Base-by-base conservation (phyloP, 164 flowering plant species). In the Liriodendron chinense region DNA sequence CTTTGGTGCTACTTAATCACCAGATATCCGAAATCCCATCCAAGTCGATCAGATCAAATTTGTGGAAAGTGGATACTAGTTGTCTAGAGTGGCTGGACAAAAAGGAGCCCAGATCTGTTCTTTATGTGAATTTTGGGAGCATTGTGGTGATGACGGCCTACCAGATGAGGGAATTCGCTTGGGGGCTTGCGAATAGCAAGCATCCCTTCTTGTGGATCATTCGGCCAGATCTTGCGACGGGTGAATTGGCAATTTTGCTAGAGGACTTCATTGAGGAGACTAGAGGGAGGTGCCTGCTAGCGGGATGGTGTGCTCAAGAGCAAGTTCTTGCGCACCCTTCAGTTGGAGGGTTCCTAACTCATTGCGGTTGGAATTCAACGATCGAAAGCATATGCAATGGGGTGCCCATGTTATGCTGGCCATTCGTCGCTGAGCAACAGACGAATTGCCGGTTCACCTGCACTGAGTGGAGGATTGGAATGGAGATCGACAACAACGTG, bases 41-140 rank as follows among this genome's bases (percentile, higher is more conserved):
- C 4, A 49, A 65, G 2, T 48, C 69, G 25, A 71, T 71, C 14
- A 62, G 24, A 1, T 70, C 78, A 6, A 76, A 49, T 57, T 67
- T 89, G 0, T 89, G 91, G 91, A 83, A 78, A 74, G 86, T 88
- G 34, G 86, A 88, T 2, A 3, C 69, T 0, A 68, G 65, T 1
- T 88, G 91, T 78, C 48, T 87, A 8, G 73, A 82, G 10, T 89
- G 93, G 93, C 87, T 89, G 2, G 84, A 87, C 47, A 24, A 76
- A 0, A 82, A 82, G 61, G 80, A 67, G 2, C 76, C 84, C 18
- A 73, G 65, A 9, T 84, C 88, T 0, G 89, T 89, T 0, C 80
- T 89, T 0, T 88, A 82, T 59, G 90, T 88, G 10, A 86, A 86
- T 68, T 89, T 82, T 28, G 92, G 92, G 0, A 87, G 91, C 73